These are phyloP conservation scores for Penicillium sp. DNA, from an alignment of 2,329 filamentous ascomycete species.

Conservation along the genomic window DNA sequence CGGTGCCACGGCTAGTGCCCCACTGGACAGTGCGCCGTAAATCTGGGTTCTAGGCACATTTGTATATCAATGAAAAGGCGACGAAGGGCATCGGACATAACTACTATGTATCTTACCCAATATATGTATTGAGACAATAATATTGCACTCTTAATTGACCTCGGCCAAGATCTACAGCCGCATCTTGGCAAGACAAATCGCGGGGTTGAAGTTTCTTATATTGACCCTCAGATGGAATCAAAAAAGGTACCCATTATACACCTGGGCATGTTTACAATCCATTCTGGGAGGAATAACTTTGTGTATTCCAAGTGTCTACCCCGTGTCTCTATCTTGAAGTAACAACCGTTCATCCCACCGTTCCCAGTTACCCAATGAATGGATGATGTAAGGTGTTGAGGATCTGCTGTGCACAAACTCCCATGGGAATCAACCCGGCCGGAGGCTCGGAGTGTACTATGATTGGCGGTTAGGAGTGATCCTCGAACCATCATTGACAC, in stretches of 20 bases:
- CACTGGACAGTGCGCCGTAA: constrained; percentile 49
- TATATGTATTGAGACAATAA: background rate
- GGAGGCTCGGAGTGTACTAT: constrained; percentile 16
- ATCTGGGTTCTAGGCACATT: background rate
- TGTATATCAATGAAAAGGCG: constrained; percentile 4
- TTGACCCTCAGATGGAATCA: no score
- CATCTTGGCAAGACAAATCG: no score
- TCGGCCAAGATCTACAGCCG: no score
- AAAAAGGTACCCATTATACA: no score
- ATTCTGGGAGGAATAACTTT: no score
- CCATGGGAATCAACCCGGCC: constrained; percentile 7
- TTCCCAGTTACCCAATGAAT: background rate
- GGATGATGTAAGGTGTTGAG: background rate
- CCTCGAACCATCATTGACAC: background rate
- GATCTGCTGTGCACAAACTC: background rate
- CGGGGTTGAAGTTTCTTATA: no score
- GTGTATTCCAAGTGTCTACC: no score
- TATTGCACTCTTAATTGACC: no score
- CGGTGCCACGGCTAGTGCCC: constrained; percentile 51
- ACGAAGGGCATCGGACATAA: background rate
- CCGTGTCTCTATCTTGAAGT: background rate
- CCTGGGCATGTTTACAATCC: no score
- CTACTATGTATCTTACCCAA: background rate
- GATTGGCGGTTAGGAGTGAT: constrained; percentile 11
- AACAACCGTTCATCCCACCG: no score